Evolutionary conservation across 495 filamentous ascomycete genomes (phyloP).

Genomic region (Hypoxylon trugodes): DNA sequence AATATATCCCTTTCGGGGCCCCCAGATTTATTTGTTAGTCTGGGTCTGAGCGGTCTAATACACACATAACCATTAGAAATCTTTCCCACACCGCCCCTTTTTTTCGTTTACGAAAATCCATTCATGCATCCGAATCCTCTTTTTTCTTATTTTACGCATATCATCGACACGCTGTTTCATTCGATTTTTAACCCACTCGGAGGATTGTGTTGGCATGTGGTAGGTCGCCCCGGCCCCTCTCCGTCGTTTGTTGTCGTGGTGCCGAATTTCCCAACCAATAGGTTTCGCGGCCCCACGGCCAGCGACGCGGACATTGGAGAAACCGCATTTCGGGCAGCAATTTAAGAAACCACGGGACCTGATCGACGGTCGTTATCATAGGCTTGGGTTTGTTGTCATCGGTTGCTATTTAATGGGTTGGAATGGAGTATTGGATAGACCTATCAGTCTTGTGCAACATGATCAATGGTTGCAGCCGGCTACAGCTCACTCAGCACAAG

Average conservation of each 20-base stretch:
- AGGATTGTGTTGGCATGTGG: too few species aligned
- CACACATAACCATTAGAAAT: too few species aligned
- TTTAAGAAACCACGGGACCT: background rate
- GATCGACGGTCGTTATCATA: background rate
- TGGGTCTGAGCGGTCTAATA: constrained; percentile 27
- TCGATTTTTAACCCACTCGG: too few species aligned
- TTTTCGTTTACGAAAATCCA: constrained; percentile 11
- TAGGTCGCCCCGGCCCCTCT: too few species aligned
- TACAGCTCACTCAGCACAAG: background rate
- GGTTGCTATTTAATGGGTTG: too few species aligned
- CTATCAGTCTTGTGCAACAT: constrained; percentile 9
- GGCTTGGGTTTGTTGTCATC: too few species aligned
- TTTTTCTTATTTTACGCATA: background rate
- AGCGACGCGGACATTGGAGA: constrained; percentile 30
- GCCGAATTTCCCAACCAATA: constrained; percentile 26
- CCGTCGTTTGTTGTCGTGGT: too few species aligned
- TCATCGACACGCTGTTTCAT: background rate
- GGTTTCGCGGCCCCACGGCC: constrained; percentile 24
- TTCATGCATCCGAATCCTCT: constrained; percentile 12
- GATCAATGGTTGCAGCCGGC: constrained; percentile 8
- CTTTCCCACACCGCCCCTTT: constrained; percentile 29
- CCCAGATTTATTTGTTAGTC: constrained; percentile 9
- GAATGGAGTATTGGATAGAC: background rate
- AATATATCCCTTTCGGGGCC: constrained; percentile 13
- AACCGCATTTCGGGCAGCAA: constrained; percentile 27